These are phyloP conservation scores for Triticum aestivum DNA, from an alignment of 176 grass and related monocot genomes.

Conservation along the genomic window DNA sequence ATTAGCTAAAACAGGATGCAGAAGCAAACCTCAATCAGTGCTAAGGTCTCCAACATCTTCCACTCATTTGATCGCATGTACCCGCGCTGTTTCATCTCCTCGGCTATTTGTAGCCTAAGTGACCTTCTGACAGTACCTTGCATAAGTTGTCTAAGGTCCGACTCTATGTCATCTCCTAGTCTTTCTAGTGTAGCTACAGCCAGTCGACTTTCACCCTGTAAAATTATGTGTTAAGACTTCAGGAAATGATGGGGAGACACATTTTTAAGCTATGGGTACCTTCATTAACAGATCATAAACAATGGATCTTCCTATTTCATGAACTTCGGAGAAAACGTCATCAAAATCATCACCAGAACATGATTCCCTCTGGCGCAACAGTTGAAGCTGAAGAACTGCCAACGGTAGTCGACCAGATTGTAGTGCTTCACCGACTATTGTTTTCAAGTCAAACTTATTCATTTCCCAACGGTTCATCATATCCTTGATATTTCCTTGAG, in stretches of 20 bases:
- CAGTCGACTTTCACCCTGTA: constrained; percentile 77
- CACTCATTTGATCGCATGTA: constrained; percentile 74
- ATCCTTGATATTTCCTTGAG: constrained; percentile 82
- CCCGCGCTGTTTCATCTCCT: constrained; percentile 74
- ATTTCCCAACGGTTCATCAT: constrained; percentile 89
- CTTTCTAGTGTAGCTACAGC: constrained; percentile 81
- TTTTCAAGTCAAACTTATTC: constrained; percentile 74
- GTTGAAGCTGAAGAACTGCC: constrained; percentile 93
- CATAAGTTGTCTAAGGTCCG: constrained; percentile 76
- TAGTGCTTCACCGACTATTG: constrained; percentile 92
- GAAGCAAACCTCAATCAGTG: constrained; percentile 80
- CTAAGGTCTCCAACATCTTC: constrained; percentile 73
- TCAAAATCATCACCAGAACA: constrained; percentile 44
- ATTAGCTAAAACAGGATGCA: constrained; percentile 33
- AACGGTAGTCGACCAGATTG: constrained; percentile 79
- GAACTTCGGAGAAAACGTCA: constrained; percentile 87
- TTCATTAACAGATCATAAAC: constrained; percentile 93
- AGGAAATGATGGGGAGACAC: constrained; percentile 17
- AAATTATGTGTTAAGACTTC: constrained; percentile 40
- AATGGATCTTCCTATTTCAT: constrained; percentile 79
- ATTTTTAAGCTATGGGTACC: constrained; percentile 43
- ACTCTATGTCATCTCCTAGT: constrained; percentile 87
- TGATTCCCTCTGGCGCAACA: constrained; percentile 63
- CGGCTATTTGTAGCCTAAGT: constrained; percentile 69
- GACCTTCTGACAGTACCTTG: constrained; percentile 88